These are phyloP conservation scores for Oryza officinalis DNA, from an alignment of 176 grass and related monocot genomes.

Conservation along the genomic window DNA sequence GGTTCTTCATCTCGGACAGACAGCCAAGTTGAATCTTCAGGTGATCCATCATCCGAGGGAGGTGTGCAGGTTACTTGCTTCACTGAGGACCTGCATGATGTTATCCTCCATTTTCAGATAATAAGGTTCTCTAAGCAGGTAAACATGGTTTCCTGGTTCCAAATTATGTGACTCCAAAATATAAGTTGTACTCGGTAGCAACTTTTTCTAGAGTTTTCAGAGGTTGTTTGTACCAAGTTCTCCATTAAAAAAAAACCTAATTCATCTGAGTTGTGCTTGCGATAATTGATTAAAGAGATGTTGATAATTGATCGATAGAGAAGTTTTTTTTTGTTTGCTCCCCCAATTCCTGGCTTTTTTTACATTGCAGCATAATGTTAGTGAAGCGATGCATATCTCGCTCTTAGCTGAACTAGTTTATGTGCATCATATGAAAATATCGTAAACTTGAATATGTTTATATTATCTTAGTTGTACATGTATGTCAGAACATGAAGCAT, in stretches of 20 bases:
- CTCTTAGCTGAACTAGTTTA: background rate
- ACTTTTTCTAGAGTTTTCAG: background rate
- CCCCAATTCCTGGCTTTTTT: background rate
- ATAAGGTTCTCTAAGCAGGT: constrained; percentile 85
- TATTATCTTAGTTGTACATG: background rate
- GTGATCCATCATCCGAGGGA: constrained; percentile 31
- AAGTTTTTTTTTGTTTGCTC: background rate
- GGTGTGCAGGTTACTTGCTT: constrained; percentile 63
- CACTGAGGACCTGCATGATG: constrained; percentile 86
- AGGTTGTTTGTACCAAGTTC: background rate
- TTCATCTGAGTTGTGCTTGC: background rate
- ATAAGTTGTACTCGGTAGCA: background rate
- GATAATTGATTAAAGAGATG: background rate
- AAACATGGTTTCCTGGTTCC: background rate
- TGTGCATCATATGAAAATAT: background rate
- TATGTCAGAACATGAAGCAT: background rate
- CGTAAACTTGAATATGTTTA: background rate
- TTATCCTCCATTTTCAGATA: constrained; percentile 76
- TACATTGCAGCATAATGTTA: background rate
- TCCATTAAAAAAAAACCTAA: background rate
- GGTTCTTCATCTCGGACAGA: background rate
- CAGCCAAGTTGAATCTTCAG: constrained; percentile 17
- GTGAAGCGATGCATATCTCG: background rate
- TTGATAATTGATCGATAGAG: background rate
- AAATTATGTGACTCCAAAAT: background rate